phyloP scores from a whole-genome alignment of 2,329 filamentous ascomycete genomes.

The Talaromyces sp. region DNA sequence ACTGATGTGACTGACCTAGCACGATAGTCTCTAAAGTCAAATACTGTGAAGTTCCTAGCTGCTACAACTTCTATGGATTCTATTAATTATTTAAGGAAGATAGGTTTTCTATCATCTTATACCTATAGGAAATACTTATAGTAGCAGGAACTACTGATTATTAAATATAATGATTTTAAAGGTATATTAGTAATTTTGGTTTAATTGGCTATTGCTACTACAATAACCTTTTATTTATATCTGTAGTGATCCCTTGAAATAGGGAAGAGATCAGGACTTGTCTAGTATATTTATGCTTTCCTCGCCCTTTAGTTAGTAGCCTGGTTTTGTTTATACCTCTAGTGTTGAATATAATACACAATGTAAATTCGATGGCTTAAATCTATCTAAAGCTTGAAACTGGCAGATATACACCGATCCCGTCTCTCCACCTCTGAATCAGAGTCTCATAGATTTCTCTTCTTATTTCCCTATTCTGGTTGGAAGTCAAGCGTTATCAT shows the following conservation, averaged over 20 bases:
- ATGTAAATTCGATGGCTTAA: not conserved
- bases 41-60: slow-evolving; percentile 27
- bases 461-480: not conserved
- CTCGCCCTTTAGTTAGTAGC: not conserved
- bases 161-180: not conserved
- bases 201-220: not conserved
- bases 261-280: not conserved
- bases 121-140: not conserved
- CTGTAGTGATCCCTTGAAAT: not conserved
- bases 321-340: not conserved
- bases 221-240: not conserved
- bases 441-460: not conserved
- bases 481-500: not conserved
- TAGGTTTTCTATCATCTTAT: slow-evolving; percentile 13
- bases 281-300: not conserved
- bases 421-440: not conserved
- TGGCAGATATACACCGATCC: not conserved
- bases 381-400: not conserved
- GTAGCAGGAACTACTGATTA: not conserved
- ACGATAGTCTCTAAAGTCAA: slow-evolving; percentile 22
- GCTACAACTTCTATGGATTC: slow-evolving; percentile 20
- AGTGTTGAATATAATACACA: not conserved
- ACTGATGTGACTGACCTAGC: slow-evolving; percentile 26
- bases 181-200: not conserved
- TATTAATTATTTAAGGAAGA: slow-evolving; percentile 19